Evolutionary conservation across 2,329 filamentous ascomycete species (phyloP).

Genomic region (Capronia americana): DNA sequence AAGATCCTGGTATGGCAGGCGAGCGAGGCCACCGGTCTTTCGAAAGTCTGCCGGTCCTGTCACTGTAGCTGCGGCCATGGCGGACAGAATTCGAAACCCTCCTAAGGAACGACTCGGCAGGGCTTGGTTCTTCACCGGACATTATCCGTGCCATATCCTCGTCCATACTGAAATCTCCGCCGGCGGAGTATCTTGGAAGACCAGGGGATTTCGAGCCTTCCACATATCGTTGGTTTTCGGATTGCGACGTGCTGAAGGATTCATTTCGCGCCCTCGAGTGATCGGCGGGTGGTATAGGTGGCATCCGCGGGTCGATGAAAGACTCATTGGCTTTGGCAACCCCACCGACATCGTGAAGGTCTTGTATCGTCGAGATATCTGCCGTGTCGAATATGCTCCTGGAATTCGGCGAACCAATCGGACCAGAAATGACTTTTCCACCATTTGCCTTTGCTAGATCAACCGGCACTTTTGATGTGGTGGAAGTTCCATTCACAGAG

Average conservation of each 20-base stretch:
- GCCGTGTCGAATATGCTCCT: slow-evolving; percentile 52
- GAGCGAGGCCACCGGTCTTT: slow-evolving; percentile 75
- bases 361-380: slow-evolving; percentile 29
- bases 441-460: slow-evolving; percentile 46
- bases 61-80: slow-evolving; percentile 87
- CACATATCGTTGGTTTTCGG: slow-evolving; percentile 45
- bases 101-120: slow-evolving; percentile 79
- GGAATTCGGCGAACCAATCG: slow-evolving; percentile 51
- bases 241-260: slow-evolving; percentile 52
- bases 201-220: slow-evolving; percentile 67
- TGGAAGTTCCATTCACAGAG: slow-evolving; percentile 40
- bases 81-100: slow-evolving; percentile 92
- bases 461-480: slow-evolving; percentile 16
- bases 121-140: slow-evolving; percentile 70
- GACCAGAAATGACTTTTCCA: slow-evolving; percentile 51
- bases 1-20: slow-evolving; percentile 58
- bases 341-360: slow-evolving; percentile 22
- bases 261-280: slow-evolving; percentile 54
- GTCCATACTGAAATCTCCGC: slow-evolving; percentile 90
- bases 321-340: slow-evolving; percentile 56
- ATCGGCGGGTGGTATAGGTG: slow-evolving; percentile 60
- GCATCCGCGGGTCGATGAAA: slow-evolving; percentile 65
- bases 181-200: slow-evolving; percentile 74
- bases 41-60: slow-evolving; percentile 63
- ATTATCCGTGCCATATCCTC: slow-evolving; percentile 93